Base-by-base conservation (phyloP, 345 rosid genomes). In the Salix purpurea region DNA sequence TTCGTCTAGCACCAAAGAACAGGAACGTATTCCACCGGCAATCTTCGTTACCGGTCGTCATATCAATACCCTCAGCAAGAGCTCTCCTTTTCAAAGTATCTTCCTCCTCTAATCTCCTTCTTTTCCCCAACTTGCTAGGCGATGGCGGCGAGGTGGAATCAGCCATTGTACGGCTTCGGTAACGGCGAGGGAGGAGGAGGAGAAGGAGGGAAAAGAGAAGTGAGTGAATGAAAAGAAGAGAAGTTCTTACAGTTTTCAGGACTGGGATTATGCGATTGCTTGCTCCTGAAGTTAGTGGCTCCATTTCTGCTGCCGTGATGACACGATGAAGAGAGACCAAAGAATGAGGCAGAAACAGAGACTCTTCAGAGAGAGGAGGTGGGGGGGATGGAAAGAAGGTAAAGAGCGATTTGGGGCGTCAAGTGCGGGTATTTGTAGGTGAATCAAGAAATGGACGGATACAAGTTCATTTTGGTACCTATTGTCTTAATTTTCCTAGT, bases 261-360 rank as follows among this genome's bases (percentile, higher is more conserved):
- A 96, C 82, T 74, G 97, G 96, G 67, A 96, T 90, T 16, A 96
- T 91, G 36, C 99, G 98, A 74, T 96, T 96, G 87, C 99, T 92
- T 26, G 99, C 99, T 18, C 99, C 99, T 23, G 99, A 96, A 23
- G 99, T 96, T 62, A 93, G 85, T 65, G 81, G 98, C 67, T 94
- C 97, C 87, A 94, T 85, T 81, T 93, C 97, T 74, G 87, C 97
- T 74, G 87, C 88, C 82, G 83, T 56, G 91, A 79, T 65, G 91
- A 76, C 89, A 88, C 78, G 77, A 72, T 68, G 37, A 44, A 48
- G 71, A 56, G 48, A 75, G 71, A 28, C 40, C 50, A 14, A 2
- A 18, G 32, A 52, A 12, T 19, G 40, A 0, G 1, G 24, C 61
- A 13, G 48, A 48, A 13, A 48, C 11, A n/a, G 26, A 5, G 60